Percentiles rank a stretch among this genome's conserved stretches.
Conservation (phyloP, 495 filamentous ascomycete genomes). For the Neurospora sublineolata region DNA sequence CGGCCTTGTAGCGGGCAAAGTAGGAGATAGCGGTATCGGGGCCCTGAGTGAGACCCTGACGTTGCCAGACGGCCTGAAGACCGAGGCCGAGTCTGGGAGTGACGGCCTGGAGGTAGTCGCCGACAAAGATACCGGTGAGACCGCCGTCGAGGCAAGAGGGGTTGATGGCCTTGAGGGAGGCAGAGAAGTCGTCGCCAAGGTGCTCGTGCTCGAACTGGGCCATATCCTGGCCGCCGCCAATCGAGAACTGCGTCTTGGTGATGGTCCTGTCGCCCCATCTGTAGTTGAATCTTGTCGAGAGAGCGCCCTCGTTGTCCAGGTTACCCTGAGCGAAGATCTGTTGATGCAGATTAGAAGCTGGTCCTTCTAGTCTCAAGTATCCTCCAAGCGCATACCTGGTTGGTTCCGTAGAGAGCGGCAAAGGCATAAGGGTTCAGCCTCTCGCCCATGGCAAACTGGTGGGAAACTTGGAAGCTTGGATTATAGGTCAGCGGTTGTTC, state of each 20-base stretch:
- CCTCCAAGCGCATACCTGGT: constrained; percentile 51
- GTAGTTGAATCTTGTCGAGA: constrained; percentile 80
- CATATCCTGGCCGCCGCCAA: constrained; percentile 57
- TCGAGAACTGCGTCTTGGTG: constrained; percentile 74
- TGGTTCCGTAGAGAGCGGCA: constrained; percentile 82
- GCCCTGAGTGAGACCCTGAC: constrained; percentile 58
- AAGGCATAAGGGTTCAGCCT: constrained; percentile 87
- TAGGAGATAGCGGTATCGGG: constrained; percentile 83
- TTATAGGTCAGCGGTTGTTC: not conserved
- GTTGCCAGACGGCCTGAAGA: constrained; percentile 89
- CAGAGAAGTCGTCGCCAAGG: constrained; percentile 81
- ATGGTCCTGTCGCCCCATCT: constrained; percentile 66
- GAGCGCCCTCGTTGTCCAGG: constrained; percentile 75
- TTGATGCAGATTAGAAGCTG: constrained; percentile 1
- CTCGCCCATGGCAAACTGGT: constrained; percentile 90
- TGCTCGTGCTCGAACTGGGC: constrained; percentile 90
- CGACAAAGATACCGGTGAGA: constrained; percentile 87
- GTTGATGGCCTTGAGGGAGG: constrained; percentile 82
- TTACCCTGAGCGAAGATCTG: constrained; percentile 93
- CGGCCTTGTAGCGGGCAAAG: constrained; percentile 74
- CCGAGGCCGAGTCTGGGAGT: constrained; percentile 82
- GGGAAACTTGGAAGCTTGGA: constrained; percentile 75
- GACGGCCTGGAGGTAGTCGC: constrained; percentile 86
- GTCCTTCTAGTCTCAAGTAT: not conserved
- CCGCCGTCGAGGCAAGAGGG: constrained; percentile 86